Evolutionary conservation across 2,329 filamentous ascomycete species (phyloP).

Genomic region (Xylariaceae sp.): DNA sequence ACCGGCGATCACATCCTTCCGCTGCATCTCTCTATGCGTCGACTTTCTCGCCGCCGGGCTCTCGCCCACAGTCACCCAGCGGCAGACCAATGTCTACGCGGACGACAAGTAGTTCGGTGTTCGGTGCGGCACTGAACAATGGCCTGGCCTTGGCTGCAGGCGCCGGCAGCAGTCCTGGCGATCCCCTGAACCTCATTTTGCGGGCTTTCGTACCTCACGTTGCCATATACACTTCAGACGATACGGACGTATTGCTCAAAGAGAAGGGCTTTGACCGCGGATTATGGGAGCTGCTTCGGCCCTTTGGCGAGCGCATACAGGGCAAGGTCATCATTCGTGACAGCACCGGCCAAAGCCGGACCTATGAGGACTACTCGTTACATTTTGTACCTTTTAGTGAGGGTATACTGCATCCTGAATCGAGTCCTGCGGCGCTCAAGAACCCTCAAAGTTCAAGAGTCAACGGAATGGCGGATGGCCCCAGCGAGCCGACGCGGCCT

Average conservation of each 20-base stretch:
- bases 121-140: constrained; percentile 42
- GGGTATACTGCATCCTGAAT: constrained; percentile 48
- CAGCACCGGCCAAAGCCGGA: constrained; percentile 75
- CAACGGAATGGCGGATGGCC: constrained; percentile 31
- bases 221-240: constrained; percentile 77
- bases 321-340: constrained; percentile 89
- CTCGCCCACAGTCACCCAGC: constrained; percentile 62
- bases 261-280: constrained; percentile 82
- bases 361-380: constrained; percentile 85
- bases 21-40: constrained; percentile 60
- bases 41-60: constrained; percentile 62
- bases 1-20: constrained; percentile 51
- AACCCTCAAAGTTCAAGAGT: constrained; percentile 21
- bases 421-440: constrained; percentile 33
- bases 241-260: constrained; percentile 73
- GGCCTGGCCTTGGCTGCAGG: constrained; percentile 40
- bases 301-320: constrained; percentile 82
- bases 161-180: constrained; percentile 43
- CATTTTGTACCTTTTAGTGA: constrained; percentile 72
- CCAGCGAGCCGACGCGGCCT: constrained; percentile 16
- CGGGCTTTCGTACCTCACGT: constrained; percentile 86
- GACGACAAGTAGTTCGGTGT: constrained; percentile 53
- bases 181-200: constrained; percentile 63
- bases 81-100: constrained; percentile 55
- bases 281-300: constrained; percentile 77